These are phyloP conservation scores for Diversispora eburnea DNA, from an alignment of 192 early-diverging fungal species.

Conservation along the genomic window DNA sequence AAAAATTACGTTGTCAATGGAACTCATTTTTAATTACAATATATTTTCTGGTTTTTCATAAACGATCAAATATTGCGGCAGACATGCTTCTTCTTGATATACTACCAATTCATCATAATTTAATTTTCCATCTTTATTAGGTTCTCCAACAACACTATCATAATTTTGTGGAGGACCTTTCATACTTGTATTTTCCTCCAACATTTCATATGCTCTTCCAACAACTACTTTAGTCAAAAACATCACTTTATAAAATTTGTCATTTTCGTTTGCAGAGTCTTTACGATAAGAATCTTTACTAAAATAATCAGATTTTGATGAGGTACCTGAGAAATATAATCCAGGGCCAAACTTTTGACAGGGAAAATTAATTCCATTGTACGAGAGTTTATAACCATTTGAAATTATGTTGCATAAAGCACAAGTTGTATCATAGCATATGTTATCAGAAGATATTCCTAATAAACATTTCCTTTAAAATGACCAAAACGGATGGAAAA, in stretches of 20 bases:
- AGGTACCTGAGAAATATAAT: constrained; percentile 29
- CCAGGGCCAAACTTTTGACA: constrained; percentile 24
- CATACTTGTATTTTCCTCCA: not conserved
- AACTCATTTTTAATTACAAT: no score
- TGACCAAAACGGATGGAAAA: not conserved
- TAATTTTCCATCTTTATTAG: not conserved
- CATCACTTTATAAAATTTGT: constrained; percentile 24
- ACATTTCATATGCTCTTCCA: constrained; percentile 10
- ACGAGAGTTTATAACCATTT: constrained; percentile 1
- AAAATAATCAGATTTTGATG: constrained; percentile 31
- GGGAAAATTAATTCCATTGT: not conserved
- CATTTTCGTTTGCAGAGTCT: not conserved
- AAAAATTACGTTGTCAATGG: no score
- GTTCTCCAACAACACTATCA: constrained; percentile 29
- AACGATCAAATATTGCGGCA: constrained; percentile 25
- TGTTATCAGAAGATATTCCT: not conserved
- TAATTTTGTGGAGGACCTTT: constrained; percentile 9
- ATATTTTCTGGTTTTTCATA: constrained; percentile 10
- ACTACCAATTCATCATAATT: constrained; percentile 31
- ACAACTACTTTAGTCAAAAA: constrained; percentile 29
- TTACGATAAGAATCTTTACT: not conserved
- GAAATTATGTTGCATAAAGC: constrained; percentile 23
- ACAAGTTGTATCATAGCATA: constrained; percentile 9
- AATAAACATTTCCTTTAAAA: constrained; percentile 7
- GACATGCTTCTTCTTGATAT: constrained; percentile 26